These are phyloP conservation scores for Lepraria neglecta DNA, from an alignment of 495 filamentous ascomycete genomes.

Conservation along the genomic window DNA sequence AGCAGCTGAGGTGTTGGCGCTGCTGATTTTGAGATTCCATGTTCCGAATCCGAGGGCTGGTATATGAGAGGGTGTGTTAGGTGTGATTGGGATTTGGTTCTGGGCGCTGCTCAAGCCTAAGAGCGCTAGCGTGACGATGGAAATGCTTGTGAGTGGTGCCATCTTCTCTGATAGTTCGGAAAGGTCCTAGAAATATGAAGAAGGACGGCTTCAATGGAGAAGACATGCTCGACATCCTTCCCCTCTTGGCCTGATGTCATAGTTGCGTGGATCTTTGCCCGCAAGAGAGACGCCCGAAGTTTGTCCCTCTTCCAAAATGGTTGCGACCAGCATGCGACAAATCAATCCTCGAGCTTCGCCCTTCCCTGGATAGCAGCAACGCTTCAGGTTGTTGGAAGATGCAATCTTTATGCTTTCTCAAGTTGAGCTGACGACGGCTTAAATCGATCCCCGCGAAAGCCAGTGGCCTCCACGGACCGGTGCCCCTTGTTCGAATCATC, in stretches of 20 bases:
- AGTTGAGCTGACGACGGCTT: too few species aligned
- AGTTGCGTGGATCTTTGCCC: constrained; percentile 3
- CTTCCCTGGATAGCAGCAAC: too few species aligned
- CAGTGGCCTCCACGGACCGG: too few species aligned
- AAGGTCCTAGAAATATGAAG: background rate
- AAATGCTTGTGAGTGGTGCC: background rate
- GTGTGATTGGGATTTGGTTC: constrained; percentile 8
- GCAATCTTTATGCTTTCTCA: too few species aligned
- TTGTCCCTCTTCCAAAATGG: background rate
- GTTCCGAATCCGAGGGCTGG: constrained; percentile 49
- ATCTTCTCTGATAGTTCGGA: background rate
- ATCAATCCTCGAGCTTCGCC: background rate
- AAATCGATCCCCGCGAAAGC: too few species aligned
- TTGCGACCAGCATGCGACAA: background rate
- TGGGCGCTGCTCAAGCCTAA: constrained; percentile 10
- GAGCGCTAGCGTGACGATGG: background rate
- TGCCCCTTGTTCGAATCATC: too few species aligned
- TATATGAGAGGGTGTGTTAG: constrained; percentile 28
- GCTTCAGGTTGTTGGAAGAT: too few species aligned
- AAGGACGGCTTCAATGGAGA: background rate
- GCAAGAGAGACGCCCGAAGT: background rate
- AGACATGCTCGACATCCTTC: background rate
- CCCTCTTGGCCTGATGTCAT: constrained; percentile 7
- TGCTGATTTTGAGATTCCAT: constrained; percentile 32
- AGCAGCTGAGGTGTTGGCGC: constrained; percentile 33